Evolutionary conservation across 371 early-diverging fungal genomes (phyloP).

Genomic region (Circinella umbellata): DNA sequence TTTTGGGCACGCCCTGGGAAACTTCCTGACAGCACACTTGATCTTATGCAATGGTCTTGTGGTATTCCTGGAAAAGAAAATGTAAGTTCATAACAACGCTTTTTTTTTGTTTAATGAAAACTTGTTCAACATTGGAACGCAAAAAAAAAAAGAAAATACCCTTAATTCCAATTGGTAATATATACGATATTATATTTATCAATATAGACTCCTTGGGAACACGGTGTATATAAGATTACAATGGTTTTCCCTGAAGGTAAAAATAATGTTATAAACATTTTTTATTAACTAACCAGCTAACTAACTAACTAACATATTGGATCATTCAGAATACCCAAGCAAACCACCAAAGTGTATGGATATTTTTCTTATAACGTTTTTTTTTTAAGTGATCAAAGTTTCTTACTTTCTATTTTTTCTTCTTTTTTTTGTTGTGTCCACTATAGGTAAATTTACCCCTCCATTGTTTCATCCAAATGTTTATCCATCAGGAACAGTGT

Average conservation of each 20-base stretch:
- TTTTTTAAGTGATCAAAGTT: not conserved
- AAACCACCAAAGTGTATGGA: conserved; percentile 85
- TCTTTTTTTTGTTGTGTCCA: not conserved
- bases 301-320: not conserved
- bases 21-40: conserved; percentile 77
- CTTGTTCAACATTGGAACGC: too few relatives aligned
- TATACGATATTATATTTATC: not conserved
- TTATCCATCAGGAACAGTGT: conserved; percentile 98
- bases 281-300: not conserved
- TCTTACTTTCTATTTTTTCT: too few relatives aligned
- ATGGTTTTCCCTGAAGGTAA: conserved; percentile 91
- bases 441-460: conserved; percentile 79
- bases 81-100: conserved; percentile 36
- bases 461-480: conserved; percentile 99
- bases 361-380: not conserved
- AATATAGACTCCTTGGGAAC: conserved; percentile 92
- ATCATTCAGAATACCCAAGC: conserved; percentile 72
- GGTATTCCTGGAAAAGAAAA: conserved; percentile 93
- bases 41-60: conserved; percentile 91
- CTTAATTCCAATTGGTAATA: too few relatives aligned
- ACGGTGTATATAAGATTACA: conserved; percentile 91
- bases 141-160: not conserved
- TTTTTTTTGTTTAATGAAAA: not conserved
- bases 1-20: conserved; percentile 90
- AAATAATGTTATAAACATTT: not conserved